phyloP scores from a whole-genome alignment of 2,329 filamentous ascomycete genomes.

The Trichoderma semiorbis region DNA sequence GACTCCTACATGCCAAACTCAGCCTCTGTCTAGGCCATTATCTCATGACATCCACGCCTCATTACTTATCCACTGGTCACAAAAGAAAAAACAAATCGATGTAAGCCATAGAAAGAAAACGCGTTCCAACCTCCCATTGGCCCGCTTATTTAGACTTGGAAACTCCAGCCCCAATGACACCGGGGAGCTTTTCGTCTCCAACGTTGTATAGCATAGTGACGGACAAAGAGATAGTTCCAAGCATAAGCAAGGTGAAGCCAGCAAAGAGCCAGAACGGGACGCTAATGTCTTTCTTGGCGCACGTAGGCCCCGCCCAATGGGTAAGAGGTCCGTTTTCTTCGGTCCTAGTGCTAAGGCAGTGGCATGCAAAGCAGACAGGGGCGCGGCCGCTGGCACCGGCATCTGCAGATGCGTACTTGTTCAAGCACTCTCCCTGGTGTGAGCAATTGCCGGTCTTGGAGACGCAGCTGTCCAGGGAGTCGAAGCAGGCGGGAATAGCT shows the following conservation, averaged over 20 bases:
- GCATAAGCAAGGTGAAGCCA: constrained; percentile 66
- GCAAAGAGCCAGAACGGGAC: constrained; percentile 84
- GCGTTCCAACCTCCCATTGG: neutral
- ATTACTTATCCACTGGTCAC: constrained; percentile 22
- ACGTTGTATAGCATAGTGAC: constrained; percentile 79
- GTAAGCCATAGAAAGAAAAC: neutral
- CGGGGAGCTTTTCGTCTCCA: constrained; percentile 82
- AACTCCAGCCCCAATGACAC: constrained; percentile 94
- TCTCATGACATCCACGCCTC: neutral
- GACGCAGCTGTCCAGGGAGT: constrained; percentile 63
- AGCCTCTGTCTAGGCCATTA: neutral
- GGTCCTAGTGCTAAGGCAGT: constrained; percentile 59
- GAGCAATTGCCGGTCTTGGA: constrained; percentile 74
- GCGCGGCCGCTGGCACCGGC: constrained; percentile 40
- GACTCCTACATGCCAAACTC: neutral
- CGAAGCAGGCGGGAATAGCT: constrained; percentile 70
- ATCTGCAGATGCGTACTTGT: constrained; percentile 54
- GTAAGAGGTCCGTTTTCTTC: constrained; percentile 58
- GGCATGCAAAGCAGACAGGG: constrained; percentile 71
- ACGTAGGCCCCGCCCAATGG: constrained; percentile 80
- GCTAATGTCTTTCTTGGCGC: constrained; percentile 89
- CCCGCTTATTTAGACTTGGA: constrained; percentile 57
- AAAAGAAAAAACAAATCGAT: neutral
- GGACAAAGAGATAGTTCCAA: constrained; percentile 64
- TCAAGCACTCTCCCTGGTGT: constrained; percentile 72